Conservation (phyloP, 1,284 basidiomycete genomes). For the Sanghuangporus sanghuang region DNA sequence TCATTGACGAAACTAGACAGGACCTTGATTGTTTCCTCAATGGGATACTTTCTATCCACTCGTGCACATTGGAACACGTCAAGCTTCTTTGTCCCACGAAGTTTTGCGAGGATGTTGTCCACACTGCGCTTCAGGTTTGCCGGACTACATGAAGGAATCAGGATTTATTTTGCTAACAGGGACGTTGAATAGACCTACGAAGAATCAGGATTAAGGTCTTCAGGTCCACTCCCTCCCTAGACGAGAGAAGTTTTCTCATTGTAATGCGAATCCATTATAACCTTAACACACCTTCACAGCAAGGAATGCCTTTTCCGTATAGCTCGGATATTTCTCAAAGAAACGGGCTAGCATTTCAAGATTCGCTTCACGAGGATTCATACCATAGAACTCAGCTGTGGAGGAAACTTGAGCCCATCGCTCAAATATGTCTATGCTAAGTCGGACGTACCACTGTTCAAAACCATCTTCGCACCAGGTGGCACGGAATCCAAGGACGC, state of each 20-base stretch:
- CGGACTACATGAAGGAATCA: conserved; percentile 23
- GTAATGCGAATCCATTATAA: not conserved
- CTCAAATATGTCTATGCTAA: not conserved
- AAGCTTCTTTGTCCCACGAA: conserved; percentile 37
- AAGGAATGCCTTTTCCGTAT: conserved; percentile 45
- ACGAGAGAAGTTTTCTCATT: conserved; percentile 19
- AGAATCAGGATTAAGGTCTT: conserved; percentile 21
- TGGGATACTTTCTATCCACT: conserved; percentile 27
- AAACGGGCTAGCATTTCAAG: conserved; percentile 39
- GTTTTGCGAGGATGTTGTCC: conserved; percentile 30
- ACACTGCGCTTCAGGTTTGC: conserved; percentile 39
- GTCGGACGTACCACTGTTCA: conserved; percentile 40
- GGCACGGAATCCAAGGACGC: conserved; percentile 52
- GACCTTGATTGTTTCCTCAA: conserved; percentile 31
- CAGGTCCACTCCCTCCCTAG: conserved; percentile 34
- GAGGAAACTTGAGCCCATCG: not conserved
- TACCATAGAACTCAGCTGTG: conserved; percentile 40
- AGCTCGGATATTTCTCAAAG: conserved; percentile 47
- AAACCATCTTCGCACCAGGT: conserved; percentile 39
- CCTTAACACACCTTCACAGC: conserved; percentile 33
- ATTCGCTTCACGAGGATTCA: conserved; percentile 31
- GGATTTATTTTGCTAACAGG: not conserved
- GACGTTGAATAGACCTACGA: conserved; percentile 24
- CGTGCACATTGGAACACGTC: conserved; percentile 41
- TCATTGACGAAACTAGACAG: conserved; percentile 29